Evolutionary conservation across 2,329 filamentous ascomycete species (phyloP), one percentile per base, ranked within the genome.

Genomic region (Fusarium siculi): DNA sequence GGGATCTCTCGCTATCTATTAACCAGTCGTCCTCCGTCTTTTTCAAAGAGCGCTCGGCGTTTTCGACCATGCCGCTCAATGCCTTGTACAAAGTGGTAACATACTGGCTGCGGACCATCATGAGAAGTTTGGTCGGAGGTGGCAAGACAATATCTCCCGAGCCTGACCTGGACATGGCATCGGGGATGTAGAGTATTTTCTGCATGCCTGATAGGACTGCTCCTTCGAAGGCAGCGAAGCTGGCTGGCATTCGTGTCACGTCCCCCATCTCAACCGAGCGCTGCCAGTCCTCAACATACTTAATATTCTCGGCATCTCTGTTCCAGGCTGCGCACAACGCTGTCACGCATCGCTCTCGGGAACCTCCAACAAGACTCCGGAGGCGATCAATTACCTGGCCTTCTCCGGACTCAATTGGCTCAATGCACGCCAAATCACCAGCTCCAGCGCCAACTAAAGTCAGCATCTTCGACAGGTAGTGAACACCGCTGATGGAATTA

Each of bases 1-100:
- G 80, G 42, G 84, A 82, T 11, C 81, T 79, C 19, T 88, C 86
- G 23, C 80, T 76, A 21, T 87, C 85, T 7, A 85, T 84, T 1
- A 85, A 87, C 89, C 89, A 91, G 63, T 90, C 88, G 66, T 90
- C 88, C 4, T 92, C 90, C 2, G 89, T 84, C 74, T 90, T 90
- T 74, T 91, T 89, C 19, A 91, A 81, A 7, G 91, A 88, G 64
- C 91, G 90, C 82, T 98, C 95, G 7, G 96, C 96, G 81, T 97
- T 98, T 82, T 98, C 96, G 2, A 99, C 95, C 91, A 99, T 96
- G 28, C 96, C 96, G 77, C 94, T 97, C 42, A 99, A 84, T 11
- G 94, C 94, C 81, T 97, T 97, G 83, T 98, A 98, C 47, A 99
- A 85, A 65, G 95, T 97, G 11, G 93, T 95, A 21, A 97, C 95